These are phyloP conservation scores for Dactylorhiza incarnata DNA, from an alignment of 106 monocot genomes.

Conservation along the genomic window DNA sequence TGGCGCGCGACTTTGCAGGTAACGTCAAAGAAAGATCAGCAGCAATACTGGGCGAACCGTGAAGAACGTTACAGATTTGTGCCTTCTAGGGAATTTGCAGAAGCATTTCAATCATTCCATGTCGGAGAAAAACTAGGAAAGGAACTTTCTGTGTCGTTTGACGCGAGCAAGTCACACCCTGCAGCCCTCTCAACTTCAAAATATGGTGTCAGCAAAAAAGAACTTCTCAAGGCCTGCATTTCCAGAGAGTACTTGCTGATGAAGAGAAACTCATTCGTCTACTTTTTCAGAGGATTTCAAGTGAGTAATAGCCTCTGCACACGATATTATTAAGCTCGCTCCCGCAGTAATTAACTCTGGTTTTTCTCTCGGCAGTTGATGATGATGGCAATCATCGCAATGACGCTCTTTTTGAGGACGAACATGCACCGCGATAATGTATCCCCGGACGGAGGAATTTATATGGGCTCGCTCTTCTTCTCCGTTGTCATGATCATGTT, in stretches of 20 bases:
- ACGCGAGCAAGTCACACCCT: conserved; percentile 31
- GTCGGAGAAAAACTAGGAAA: conserved; percentile 16
- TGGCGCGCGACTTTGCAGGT: conserved; percentile 12
- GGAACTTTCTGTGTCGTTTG: conserved; percentile 25
- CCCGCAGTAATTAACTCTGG: no score
- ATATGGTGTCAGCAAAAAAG: conserved; percentile 22
- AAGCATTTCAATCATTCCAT: conserved; percentile 36
- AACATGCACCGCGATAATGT: conserved; percentile 22
- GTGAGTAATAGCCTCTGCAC: conserved; percentile 9
- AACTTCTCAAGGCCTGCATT: conserved; percentile 25
- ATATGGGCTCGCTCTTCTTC: conserved; percentile 40
- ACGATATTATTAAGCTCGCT: no score
- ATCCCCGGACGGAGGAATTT: conserved; percentile 31
- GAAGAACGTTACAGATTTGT: conserved; percentile 25
- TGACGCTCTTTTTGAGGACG: conserved; percentile 41
- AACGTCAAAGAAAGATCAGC: conserved; percentile 42
- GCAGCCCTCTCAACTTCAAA: conserved; percentile 31
- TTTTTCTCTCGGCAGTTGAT: conserved; percentile 14
- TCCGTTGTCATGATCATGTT: conserved; percentile 21
- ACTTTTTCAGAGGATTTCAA: conserved; percentile 34
- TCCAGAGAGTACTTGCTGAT: conserved; percentile 34
- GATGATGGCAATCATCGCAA: conserved; percentile 21
- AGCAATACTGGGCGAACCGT: conserved; percentile 29
- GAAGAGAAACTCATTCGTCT: conserved; percentile 49
- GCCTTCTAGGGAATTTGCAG: conserved; percentile 23